Conservation (phyloP, 2,329 filamentous ascomycete species). For the Rutstroemia sp. region DNA sequence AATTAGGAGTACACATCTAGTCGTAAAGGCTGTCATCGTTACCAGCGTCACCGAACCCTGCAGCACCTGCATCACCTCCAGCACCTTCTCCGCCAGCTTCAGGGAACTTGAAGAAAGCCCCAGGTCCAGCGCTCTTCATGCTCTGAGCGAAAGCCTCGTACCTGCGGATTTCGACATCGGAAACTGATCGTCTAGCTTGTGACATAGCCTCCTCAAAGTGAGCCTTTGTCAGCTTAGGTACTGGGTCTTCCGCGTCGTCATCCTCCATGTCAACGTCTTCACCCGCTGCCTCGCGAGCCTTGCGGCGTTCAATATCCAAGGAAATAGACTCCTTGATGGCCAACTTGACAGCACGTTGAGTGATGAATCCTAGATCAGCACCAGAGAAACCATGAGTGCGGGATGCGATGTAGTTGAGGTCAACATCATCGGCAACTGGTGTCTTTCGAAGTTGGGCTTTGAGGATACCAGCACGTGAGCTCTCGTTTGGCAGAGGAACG, state of each 20-base stretch:
- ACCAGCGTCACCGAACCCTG: slow-evolving; percentile 74
- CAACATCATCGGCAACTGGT: slow-evolving; percentile 78
- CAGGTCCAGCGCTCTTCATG: slow-evolving; percentile 96
- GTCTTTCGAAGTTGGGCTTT: slow-evolving; percentile 98
- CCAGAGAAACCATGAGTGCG: slow-evolving; percentile 99
- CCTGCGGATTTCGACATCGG: slow-evolving; percentile 91
- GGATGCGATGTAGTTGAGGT: slow-evolving; percentile 85
- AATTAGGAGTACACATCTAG: slow-evolving; percentile 45
- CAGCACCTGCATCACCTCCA: slow-evolving; percentile 39
- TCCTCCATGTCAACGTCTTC: slow-evolving; percentile 79
- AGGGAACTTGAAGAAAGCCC: slow-evolving; percentile 98
- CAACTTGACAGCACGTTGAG: slow-evolving; percentile 97
- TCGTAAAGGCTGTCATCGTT: slow-evolving; percentile 97
- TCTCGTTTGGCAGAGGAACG: slow-evolving; percentile 90
- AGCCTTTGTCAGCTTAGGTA: slow-evolving; percentile 88
- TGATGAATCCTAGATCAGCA: slow-evolving; percentile 98
- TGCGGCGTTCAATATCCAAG: slow-evolving; percentile 79
- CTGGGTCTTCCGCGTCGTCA: slow-evolving; percentile 77
- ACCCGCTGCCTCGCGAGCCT: slow-evolving; percentile 80
- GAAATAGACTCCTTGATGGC: slow-evolving; percentile 97
- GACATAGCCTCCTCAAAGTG: slow-evolving; percentile 99
- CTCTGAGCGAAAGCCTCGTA: slow-evolving; percentile 98
- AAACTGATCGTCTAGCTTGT: slow-evolving; percentile 86
- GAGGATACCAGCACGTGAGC: slow-evolving; percentile 81
- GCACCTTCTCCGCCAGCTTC: slow-evolving; percentile 49